Percentiles rank a stretch among this genome's conserved stretches.
Conservation (phyloP, 73 alveolate genomes). For the Stentor roeselii region DNA sequence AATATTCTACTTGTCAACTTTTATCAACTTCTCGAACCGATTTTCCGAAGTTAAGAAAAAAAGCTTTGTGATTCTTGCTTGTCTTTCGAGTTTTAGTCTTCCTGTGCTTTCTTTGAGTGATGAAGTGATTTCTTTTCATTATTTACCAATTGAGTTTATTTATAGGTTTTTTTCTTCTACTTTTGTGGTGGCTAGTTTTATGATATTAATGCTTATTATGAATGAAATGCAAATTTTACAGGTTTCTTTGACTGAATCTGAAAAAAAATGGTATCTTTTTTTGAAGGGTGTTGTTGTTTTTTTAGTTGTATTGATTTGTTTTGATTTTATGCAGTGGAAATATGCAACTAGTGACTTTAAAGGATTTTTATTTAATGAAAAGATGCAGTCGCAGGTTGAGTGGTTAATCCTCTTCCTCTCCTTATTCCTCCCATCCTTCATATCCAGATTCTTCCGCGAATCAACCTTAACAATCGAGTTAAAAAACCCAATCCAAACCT, state of each 20-base stretch:
- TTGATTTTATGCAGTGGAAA: slow-evolving; percentile 6
- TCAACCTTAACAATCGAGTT: too few relatives aligned
- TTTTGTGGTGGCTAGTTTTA: background rate
- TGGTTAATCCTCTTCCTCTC: background rate
- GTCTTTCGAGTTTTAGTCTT: background rate
- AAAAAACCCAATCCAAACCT: too few relatives aligned
- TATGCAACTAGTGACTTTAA: background rate
- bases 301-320: background rate
- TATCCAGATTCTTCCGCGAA: background rate
- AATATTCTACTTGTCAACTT: background rate
- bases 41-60: background rate
- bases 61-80: background rate
- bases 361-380: background rate
- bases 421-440: background rate
- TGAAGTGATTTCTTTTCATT: background rate
- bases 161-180: background rate
- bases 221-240: background rate
- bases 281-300: slow-evolving; percentile 2
- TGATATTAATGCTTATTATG: background rate
- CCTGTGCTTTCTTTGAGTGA: background rate
- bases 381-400: background rate
- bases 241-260: background rate
- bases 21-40: background rate
- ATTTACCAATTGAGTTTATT: background rate
- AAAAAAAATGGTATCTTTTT: slow-evolving; percentile 1